phyloP scores from a whole-genome alignment of 169 alveolate species.

The Theileria equi region DNA sequence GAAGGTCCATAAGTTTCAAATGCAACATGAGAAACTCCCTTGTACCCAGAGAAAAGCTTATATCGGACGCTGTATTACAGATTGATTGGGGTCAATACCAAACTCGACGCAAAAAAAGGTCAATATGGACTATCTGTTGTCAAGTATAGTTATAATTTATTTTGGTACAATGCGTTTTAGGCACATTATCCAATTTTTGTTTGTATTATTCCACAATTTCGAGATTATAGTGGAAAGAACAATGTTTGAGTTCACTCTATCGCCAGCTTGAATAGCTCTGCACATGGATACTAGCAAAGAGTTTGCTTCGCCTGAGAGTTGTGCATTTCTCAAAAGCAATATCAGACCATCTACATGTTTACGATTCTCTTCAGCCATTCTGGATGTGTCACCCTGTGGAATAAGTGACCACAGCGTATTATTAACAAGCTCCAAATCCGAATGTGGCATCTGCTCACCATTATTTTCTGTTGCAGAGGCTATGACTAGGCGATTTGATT shows the following conservation, averaged over 20 bases:
- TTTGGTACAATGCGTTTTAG: conserved; percentile 76
- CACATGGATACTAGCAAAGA: conserved; percentile 65
- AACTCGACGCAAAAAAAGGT: conserved; percentile 2
- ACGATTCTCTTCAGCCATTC: conserved; percentile 67
- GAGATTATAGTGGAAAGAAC: conserved; percentile 73
- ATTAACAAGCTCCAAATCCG: conserved; percentile 59
- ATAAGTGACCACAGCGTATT: conserved; percentile 40
- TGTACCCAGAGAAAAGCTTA: conserved; percentile 23
- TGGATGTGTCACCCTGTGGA: conserved; percentile 55
- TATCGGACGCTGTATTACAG: conserved; percentile 40
- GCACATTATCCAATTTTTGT: conserved; percentile 82
- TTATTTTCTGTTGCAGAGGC: conserved; percentile 55
- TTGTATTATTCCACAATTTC: conserved; percentile 75
- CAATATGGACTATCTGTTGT: not conserved
- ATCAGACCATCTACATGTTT: conserved; percentile 70
- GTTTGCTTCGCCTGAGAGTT: conserved; percentile 73
- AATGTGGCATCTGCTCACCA: conserved; percentile 63
- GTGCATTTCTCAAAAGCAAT: conserved; percentile 68
- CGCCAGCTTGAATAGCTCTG: conserved; percentile 72
- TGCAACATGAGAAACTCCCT: conserved; percentile 46
- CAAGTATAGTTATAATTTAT: conserved; percentile 8
- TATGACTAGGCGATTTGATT: conserved; percentile 45
- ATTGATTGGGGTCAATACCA: conserved; percentile 43
- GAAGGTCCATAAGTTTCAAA: conserved; percentile 45
- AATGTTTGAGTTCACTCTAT: conserved; percentile 72